phyloP scores from a whole-genome alignment of 2,329 filamentous ascomycete species.

The Colletotrichum trifolii region DNA sequence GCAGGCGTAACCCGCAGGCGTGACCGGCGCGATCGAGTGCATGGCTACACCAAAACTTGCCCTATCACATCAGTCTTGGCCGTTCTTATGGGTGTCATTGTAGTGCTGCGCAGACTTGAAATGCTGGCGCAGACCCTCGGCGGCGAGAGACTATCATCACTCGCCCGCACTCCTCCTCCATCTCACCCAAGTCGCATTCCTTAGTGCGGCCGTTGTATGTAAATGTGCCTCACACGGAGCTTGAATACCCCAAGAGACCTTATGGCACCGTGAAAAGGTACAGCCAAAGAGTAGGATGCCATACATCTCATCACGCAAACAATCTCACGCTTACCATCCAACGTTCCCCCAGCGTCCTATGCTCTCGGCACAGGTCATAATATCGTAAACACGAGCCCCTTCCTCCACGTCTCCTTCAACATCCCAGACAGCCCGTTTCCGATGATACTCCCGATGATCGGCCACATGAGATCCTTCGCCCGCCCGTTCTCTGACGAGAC shows the following conservation, averaged over 20 bases:
- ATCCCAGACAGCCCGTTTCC: slow-evolving; percentile 75
- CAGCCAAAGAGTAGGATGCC: slow-evolving; percentile 64
- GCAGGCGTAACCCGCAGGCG: slow-evolving; percentile 4
- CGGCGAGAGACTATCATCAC: no score
- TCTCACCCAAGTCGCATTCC: no score
- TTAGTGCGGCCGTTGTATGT: no score
- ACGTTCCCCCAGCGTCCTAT: slow-evolving; percentile 69
- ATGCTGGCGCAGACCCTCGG: no score
- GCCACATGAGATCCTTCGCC: slow-evolving; percentile 80
- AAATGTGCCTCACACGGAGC: slow-evolving; percentile 54
- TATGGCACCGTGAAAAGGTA: slow-evolving; percentile 76
- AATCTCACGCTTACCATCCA: neutral
- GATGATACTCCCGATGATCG: slow-evolving; percentile 85
- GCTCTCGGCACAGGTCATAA: slow-evolving; percentile 77
- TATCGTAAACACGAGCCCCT: slow-evolving; percentile 78
- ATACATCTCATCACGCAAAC: neutral
- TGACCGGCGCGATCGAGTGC: no score
- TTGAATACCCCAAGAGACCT: slow-evolving; percentile 72
- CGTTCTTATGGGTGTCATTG: no score
- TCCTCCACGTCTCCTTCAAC: slow-evolving; percentile 85
- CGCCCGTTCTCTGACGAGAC: slow-evolving; percentile 68
- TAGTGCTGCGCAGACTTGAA: no score
- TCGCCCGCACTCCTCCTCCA: no score
- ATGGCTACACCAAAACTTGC: no score
- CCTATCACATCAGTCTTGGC: no score